Evolutionary conservation across 192 early-diverging fungal genomes (phyloP).

Genomic region (Phlyctochytrium bullatum): DNA sequence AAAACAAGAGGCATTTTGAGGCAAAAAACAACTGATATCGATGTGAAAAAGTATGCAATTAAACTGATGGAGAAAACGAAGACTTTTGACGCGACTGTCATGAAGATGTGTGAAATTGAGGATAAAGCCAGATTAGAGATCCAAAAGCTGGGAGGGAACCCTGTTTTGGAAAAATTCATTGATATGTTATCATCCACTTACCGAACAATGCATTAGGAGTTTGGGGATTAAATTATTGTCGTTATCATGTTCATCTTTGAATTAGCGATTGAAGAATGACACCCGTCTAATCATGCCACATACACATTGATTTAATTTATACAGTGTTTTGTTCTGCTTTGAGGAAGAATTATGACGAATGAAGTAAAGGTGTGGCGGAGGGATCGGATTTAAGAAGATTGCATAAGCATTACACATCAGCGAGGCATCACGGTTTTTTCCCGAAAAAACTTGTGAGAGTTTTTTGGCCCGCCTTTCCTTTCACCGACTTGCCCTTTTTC

Average conservation of each 20-base stretch:
- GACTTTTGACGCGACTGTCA: constrained; percentile 78
- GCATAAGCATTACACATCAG: too few relatives aligned
- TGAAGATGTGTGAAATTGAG: constrained; percentile 66
- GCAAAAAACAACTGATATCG: constrained; percentile 75
- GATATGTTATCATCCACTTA: too few relatives aligned
- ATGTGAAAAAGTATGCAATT: constrained; percentile 88
- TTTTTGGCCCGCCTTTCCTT: not conserved
- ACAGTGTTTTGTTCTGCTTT: too few relatives aligned
- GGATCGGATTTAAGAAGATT: too few relatives aligned
- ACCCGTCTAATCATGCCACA: too few relatives aligned
- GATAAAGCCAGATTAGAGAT: constrained; percentile 62
- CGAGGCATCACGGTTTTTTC: not conserved
- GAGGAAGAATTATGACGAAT: too few relatives aligned
- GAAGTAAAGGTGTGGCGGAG: too few relatives aligned
- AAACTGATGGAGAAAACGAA: constrained; percentile 70
- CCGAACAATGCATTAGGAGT: too few relatives aligned
- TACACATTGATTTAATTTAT: too few relatives aligned
- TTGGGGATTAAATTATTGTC: too few relatives aligned
- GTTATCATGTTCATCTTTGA: too few relatives aligned
- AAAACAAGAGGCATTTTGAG: constrained; percentile 61
- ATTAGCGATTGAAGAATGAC: too few relatives aligned
- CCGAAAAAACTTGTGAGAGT: not conserved
- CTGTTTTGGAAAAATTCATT: constrained; percentile 61
- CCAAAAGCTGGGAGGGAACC: constrained; percentile 74
- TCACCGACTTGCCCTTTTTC: not conserved